Percentiles rank a stretch among this genome's conserved stretches.
Conservation (phyloP, 768 basidiomycete genomes). For the Panellus pusillus region DNA sequence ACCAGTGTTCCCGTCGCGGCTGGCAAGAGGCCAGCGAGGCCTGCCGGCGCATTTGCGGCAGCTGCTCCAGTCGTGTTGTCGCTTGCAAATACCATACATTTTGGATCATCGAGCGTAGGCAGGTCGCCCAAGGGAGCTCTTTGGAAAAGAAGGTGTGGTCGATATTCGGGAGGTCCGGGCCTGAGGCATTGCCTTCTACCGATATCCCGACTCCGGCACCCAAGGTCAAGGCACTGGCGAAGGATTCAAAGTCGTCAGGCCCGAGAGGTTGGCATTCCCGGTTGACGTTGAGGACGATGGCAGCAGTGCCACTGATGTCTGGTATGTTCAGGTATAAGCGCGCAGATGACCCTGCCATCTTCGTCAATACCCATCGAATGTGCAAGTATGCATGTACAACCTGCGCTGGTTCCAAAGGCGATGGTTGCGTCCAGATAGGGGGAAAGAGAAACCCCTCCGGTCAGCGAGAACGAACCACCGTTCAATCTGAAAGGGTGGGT, state of each 20-base stretch:
- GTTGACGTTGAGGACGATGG: background rate
- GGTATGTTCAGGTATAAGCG: conserved; percentile 11
- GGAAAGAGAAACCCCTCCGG: conserved; percentile 5
- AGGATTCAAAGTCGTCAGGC: conserved; percentile 4
- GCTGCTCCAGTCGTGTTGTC: background rate
- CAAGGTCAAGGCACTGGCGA: conserved; percentile 6
- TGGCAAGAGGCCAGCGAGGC: background rate
- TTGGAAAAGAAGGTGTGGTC: background rate
- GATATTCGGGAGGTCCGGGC: background rate
- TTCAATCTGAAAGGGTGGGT: conserved; percentile 15
- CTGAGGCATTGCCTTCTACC: conserved; percentile 1
- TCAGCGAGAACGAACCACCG: conserved; percentile 1
- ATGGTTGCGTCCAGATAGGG: conserved; percentile 7
- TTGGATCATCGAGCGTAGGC: conserved; percentile 1
- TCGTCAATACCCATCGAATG: background rate
- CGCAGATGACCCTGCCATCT: background rate
- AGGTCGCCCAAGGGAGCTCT: background rate
- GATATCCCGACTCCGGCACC: conserved; percentile 9
- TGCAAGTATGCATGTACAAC: background rate
- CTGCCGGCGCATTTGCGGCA: background rate
- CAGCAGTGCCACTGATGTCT: background rate
- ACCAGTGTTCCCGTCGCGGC: conserved; percentile 9
- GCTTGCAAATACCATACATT: conserved; percentile 9
- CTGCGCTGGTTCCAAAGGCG: background rate
- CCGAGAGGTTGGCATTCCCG: conserved; percentile 3